A percentile compares a stretch with the other conserved stretches of the same genome.
phyloP scores from a whole-genome alignment of 75 land plant species.

The Sequoiadendron giganteum region DNA sequence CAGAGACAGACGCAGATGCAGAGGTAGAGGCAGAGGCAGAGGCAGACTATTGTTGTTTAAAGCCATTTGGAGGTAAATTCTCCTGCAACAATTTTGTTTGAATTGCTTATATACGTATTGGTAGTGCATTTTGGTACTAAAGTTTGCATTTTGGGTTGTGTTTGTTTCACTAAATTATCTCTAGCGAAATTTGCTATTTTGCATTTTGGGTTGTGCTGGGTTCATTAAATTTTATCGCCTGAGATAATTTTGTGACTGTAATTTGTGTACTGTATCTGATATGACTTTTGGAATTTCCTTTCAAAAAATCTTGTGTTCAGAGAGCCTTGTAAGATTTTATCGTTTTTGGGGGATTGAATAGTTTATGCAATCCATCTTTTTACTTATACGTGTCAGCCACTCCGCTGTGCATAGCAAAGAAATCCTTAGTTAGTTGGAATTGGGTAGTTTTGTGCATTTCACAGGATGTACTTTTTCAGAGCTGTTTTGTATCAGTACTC shows the following conservation, averaged over 20 bases:
- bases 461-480: not conserved
- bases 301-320: not conserved
- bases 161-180: not conserved
- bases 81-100: not conserved
- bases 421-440: not conserved
- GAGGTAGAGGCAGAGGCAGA: not conserved
- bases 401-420: not conserved
- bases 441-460: not conserved
- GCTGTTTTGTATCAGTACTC: not conserved
- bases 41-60: not conserved
- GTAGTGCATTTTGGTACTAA: not conserved
- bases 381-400: not conserved
- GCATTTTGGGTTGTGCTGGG: not conserved
- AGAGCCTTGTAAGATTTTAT: not conserved
- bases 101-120: not conserved
- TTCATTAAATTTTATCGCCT: not conserved
- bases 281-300: not conserved
- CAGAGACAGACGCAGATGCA: not conserved
- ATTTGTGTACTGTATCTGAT: not conserved
- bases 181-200: not conserved
- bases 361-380: not conserved
- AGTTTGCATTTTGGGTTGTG: not conserved
- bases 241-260: not conserved
- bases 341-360: not conserved
- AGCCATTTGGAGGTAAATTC: not conserved